Conservation (phyloP, 495 filamentous ascomycete genomes). For the Chaetomium cochliodes region DNA sequence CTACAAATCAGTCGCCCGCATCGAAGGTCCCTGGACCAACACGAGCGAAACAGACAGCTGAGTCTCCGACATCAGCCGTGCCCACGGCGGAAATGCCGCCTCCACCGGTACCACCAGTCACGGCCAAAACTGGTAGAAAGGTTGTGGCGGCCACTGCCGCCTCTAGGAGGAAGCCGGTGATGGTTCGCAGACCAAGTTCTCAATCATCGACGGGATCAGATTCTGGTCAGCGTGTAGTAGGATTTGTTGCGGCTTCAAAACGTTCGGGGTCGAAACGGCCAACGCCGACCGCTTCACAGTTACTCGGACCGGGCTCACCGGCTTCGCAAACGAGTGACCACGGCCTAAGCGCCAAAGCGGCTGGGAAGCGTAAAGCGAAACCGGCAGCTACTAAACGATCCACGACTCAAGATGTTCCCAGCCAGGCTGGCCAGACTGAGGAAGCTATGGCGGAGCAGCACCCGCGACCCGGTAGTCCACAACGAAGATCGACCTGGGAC, state of each 20-base stretch:
- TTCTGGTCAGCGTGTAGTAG: slow-evolving; percentile 25
- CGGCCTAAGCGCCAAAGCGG: slow-evolving; percentile 37
- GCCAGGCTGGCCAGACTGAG: slow-evolving; percentile 18
- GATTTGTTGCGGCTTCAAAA: slow-evolving; percentile 16
- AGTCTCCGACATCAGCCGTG: neutral
- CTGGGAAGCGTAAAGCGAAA: slow-evolving; percentile 40
- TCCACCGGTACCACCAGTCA: slow-evolving; percentile 20
- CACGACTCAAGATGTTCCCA: slow-evolving; percentile 19
- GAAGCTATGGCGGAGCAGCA: slow-evolving; percentile 19
- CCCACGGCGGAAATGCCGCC: slow-evolving; percentile 24
- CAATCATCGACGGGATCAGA: slow-evolving; percentile 42
- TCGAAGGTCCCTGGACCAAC: neutral
- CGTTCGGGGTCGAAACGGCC: slow-evolving; percentile 2
- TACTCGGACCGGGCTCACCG: neutral
- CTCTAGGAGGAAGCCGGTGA: slow-evolving; percentile 39
- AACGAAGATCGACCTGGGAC: slow-evolving; percentile 24
- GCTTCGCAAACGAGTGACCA: slow-evolving; percentile 1
- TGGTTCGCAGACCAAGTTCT: slow-evolving; percentile 43
- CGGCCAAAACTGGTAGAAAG: slow-evolving; percentile 35
- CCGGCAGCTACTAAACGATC: slow-evolving; percentile 13
- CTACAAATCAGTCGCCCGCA: neutral
- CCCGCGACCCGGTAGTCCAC: slow-evolving; percentile 10
- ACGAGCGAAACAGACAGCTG: neutral
- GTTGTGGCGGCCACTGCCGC: slow-evolving; percentile 40
- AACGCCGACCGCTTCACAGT: neutral